Conservation (phyloP, 768 basidiomycete species). For the Fibroporia radiculosa region DNA sequence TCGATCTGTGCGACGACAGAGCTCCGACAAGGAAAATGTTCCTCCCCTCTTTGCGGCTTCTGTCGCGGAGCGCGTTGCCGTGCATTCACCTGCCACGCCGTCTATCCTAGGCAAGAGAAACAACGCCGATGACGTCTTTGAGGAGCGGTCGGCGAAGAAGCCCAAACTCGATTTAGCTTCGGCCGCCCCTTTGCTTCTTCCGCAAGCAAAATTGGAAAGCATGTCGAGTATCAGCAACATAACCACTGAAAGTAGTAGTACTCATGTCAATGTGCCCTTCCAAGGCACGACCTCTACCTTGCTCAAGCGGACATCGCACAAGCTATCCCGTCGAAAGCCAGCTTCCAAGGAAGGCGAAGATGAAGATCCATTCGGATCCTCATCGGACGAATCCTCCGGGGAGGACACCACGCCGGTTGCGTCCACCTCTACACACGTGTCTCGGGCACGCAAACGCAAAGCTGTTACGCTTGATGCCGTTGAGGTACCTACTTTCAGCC, state of each 20-base stretch:
- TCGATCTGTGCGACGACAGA: conserved; percentile 18
- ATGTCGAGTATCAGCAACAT: no score
- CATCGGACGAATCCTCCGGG: neutral
- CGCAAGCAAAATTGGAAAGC: no score
- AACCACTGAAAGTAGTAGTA: no score
- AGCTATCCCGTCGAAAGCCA: neutral
- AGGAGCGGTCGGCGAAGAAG: conserved; percentile 10
- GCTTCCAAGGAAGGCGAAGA: neutral
- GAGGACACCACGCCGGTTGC: neutral
- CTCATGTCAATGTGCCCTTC: neutral
- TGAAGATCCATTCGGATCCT: neutral
- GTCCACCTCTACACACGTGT: conserved; percentile 4
- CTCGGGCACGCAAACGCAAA: conserved; percentile 34
- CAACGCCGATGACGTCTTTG: conserved; percentile 24
- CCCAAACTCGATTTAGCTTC: conserved; percentile 4
- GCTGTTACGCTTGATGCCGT: conserved; percentile 45
- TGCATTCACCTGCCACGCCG: conserved; percentile 29
- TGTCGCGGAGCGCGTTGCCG: conserved; percentile 39
- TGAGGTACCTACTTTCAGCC: conserved; percentile 33
- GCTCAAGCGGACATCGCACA: neutral
- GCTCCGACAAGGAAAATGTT: conserved; percentile 49
- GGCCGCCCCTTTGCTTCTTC: neutral
- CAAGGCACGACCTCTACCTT: neutral
- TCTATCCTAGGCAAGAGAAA: conserved; percentile 26
- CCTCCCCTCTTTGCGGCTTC: conserved; percentile 33